Percentiles rank a stretch among this genome's conserved stretches.
phyloP scores from a whole-genome alignment of 495 filamentous ascomycete species.

The Aspergillus baeticus region DNA sequence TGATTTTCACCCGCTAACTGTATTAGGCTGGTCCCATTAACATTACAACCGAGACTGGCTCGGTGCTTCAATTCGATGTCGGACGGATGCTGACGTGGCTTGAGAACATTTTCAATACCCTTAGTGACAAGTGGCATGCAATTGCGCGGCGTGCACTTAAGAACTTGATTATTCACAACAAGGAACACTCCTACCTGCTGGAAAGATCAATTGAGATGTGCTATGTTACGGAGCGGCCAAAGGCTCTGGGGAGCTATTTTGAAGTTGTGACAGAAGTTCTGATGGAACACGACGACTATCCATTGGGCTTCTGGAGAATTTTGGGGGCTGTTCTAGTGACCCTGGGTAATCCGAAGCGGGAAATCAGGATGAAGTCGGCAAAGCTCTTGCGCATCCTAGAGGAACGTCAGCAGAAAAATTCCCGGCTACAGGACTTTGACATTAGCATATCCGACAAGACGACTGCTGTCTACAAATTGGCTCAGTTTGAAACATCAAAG shows the following conservation, averaged over 20 bases:
- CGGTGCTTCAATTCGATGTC: conserved; percentile 85
- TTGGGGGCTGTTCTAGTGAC: conserved; percentile 86
- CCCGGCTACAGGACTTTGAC: conserved; percentile 93
- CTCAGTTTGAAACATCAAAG: conserved; percentile 94
- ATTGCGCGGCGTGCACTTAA: conserved; percentile 88
- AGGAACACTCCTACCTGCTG: conserved; percentile 75
- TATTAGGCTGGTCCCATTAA: conserved; percentile 78
- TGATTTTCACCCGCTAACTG: conserved; percentile 3
- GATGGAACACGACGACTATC: conserved; percentile 73
- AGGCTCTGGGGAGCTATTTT: conserved; percentile 92
- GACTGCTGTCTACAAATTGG: conserved; percentile 93
- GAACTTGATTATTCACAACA: conserved; percentile 88
- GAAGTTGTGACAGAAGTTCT: conserved; percentile 87
- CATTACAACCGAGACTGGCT: conserved; percentile 79
- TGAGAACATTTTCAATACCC: conserved; percentile 85
- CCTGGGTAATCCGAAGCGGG: conserved; percentile 83
- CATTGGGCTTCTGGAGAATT: conserved; percentile 85
- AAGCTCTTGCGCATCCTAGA: conserved; percentile 81
- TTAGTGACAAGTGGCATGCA: conserved; percentile 85
- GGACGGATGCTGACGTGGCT: conserved; percentile 92
- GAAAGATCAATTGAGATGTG: conserved; percentile 87
- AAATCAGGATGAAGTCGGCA: conserved; percentile 84
- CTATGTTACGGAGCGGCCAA: conserved; percentile 67
- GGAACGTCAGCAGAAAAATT: conserved; percentile 78
- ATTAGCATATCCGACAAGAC: conserved; percentile 99